A percentile compares a stretch with the other conserved stretches of the same genome.
Conservation (phyloP, 495 filamentous ascomycete genomes). For the Daldinia childiae region DNA sequence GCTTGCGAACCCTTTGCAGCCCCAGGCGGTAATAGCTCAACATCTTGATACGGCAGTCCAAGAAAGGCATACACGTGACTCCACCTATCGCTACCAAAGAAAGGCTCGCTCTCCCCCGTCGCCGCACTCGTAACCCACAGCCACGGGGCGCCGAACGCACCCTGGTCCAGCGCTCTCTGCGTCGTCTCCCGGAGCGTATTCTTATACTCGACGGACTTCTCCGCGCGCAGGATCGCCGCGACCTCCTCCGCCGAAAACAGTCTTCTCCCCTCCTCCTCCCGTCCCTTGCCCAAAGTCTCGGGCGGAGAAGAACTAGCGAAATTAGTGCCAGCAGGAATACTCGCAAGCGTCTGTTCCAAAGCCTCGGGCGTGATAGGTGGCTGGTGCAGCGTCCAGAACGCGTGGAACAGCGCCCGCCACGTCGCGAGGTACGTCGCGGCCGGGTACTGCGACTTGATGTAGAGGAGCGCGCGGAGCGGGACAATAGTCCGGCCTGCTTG, state of each 20-base stretch:
- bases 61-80: conserved; percentile 55
- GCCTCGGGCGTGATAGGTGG: conserved; percentile 47
- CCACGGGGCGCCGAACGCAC: conserved; percentile 82
- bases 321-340: conserved; percentile 11
- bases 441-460: conserved; percentile 66
- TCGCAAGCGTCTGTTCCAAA: conserved; percentile 43
- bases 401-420: conserved; percentile 49
- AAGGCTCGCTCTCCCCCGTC: conserved; percentile 67
- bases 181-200: conserved; percentile 66
- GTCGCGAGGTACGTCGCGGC: conserved; percentile 37
- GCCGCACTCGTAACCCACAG: conserved; percentile 71
- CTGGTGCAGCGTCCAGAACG: conserved; percentile 49
- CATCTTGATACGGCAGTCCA: conserved; percentile 50
- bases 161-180: conserved; percentile 64
- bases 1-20: conserved; percentile 28
- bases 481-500: conserved; percentile 49
- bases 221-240: conserved; percentile 60
- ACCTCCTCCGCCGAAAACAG: conserved; percentile 52
- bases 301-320: conserved; percentile 12
- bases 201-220: conserved; percentile 64
- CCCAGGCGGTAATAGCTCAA: conserved; percentile 45
- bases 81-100: conserved; percentile 81
- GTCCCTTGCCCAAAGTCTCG: conserved; percentile 32
- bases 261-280: conserved; percentile 37
- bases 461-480: conserved; percentile 71